These are phyloP conservation scores for Amylostereum chailletii DNA, from an alignment of 1,284 basidiomycete genomes.

Conservation along the genomic window DNA sequence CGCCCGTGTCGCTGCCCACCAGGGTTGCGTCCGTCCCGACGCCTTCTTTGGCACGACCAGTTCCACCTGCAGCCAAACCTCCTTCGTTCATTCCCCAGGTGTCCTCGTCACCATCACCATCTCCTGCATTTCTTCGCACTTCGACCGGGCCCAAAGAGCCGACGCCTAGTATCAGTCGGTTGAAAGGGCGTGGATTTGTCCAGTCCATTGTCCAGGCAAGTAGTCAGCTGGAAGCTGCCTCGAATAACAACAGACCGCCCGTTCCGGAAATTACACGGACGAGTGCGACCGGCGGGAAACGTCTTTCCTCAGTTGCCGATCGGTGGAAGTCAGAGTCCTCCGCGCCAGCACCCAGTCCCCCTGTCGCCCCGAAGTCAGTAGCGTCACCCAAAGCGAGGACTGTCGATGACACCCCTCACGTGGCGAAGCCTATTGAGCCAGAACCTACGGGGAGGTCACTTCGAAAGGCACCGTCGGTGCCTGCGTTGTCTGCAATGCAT, in stretches of 20 bases:
- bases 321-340: conserved; percentile 7
- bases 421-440: neutral
- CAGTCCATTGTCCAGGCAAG: conserved; percentile 70
- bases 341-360: conserved; percentile 19
- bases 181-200: conserved; percentile 79
- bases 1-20: conserved; percentile 20
- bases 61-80: conserved; percentile 41
- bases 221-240: conserved; percentile 34
- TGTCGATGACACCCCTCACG: conserved; percentile 13
- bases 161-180: conserved; percentile 69
- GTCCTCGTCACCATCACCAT: conserved; percentile 32
- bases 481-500: conserved; percentile 12
- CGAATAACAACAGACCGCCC: conserved; percentile 7
- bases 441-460: conserved; percentile 3
- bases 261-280: too few relatives aligned
- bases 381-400: conserved; percentile 35
- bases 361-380: conserved; percentile 25
- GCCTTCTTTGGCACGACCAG: conserved; percentile 45
- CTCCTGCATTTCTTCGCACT: conserved; percentile 53
- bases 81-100: conserved; percentile 38
- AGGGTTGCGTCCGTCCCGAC: conserved; percentile 26
- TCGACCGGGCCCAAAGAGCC: conserved; percentile 51
- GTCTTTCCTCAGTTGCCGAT: conserved; percentile 5
- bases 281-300: conserved; percentile 14
- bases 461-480: conserved; percentile 6